These are phyloP conservation scores for Parastagonospora nodorum DNA, from an alignment of 2,329 filamentous ascomycete species.

Conservation along the genomic window DNA sequence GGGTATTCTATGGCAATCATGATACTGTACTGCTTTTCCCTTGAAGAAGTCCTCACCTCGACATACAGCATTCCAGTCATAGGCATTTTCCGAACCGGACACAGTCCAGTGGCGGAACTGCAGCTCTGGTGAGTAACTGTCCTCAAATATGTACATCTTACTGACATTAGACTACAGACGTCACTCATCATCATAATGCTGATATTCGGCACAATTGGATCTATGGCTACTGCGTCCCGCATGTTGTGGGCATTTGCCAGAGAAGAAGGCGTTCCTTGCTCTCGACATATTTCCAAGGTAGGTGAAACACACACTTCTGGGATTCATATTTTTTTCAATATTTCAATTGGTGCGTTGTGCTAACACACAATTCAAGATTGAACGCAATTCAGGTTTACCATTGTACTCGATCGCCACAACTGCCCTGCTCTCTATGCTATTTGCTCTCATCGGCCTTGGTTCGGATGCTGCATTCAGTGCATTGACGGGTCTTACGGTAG, in stretches of 20 bases:
- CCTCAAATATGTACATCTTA: conserved; percentile 1
- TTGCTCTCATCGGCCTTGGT: conserved; percentile 16
- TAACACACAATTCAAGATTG: too few relatives aligned
- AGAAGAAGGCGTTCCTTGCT: conserved; percentile 21
- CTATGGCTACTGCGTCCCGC: conserved; percentile 18
- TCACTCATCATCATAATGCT: conserved; percentile 11
- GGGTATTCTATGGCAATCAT: conserved; percentile 36
- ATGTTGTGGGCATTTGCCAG: conserved; percentile 24
- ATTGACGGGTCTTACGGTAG: conserved; percentile 12
- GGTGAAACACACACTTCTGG: not conserved
- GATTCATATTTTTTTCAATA: not conserved
- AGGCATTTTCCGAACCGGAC: conserved; percentile 2
- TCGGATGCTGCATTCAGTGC: conserved; percentile 14
- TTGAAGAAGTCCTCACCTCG: conserved; percentile 15
- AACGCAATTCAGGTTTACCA: conserved; percentile 21
- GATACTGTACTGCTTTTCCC: conserved; percentile 39
- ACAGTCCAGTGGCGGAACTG: conserved; percentile 37
- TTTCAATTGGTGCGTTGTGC: conserved; percentile 2
- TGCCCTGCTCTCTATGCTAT: conserved; percentile 6
- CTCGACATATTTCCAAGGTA: conserved; percentile 21
- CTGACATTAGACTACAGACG: conserved; percentile 7
- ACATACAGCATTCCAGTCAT: not conserved
- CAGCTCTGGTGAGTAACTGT: conserved; percentile 8
- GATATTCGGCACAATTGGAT: conserved; percentile 10
- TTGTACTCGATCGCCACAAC: conserved; percentile 48